Evolutionary conservation across 441 rosid genomes (phyloP).

Genomic region (Erodium moschatum): DNA sequence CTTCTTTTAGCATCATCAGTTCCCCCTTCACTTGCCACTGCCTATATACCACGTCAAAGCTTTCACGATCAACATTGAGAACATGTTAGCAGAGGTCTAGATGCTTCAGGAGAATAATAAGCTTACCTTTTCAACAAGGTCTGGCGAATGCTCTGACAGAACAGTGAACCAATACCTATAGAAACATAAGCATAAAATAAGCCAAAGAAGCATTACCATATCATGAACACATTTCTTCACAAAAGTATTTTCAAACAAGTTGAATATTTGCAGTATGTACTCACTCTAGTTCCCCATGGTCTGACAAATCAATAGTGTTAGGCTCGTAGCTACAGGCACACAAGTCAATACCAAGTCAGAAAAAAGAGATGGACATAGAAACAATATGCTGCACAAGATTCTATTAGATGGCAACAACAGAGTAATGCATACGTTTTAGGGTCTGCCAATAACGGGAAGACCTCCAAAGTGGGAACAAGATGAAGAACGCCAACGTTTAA

Average conservation of each 20-base stretch:
- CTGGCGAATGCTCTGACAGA: constrained; percentile 79
- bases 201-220: constrained; percentile 12
- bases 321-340: constrained; percentile 78
- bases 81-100: not conserved
- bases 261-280: constrained; percentile 27
- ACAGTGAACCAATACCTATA: constrained; percentile 93
- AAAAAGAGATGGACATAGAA: constrained; percentile 7
- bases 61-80: constrained; percentile 8
- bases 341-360: constrained; percentile 17
- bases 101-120: constrained; percentile 7
- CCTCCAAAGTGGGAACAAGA: constrained; percentile 90
- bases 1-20: constrained; percentile 94
- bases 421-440: constrained; percentile 58
- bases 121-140: constrained; percentile 87
- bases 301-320: constrained; percentile 88
- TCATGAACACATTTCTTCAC: not conserved
- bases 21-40: constrained; percentile 99
- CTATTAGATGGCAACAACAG: not conserved
- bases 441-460: constrained; percentile 71
- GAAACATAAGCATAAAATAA: constrained; percentile 20
- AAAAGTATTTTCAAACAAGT: constrained; percentile 11
- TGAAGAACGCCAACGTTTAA: constrained; percentile 91
- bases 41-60: constrained; percentile 38
- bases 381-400: too few relatives aligned
- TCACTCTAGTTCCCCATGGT: constrained; percentile 81